Evolutionary conservation across 805 yeast genomes (phyloP).

Genomic region (Ogataea saltuana): DNA sequence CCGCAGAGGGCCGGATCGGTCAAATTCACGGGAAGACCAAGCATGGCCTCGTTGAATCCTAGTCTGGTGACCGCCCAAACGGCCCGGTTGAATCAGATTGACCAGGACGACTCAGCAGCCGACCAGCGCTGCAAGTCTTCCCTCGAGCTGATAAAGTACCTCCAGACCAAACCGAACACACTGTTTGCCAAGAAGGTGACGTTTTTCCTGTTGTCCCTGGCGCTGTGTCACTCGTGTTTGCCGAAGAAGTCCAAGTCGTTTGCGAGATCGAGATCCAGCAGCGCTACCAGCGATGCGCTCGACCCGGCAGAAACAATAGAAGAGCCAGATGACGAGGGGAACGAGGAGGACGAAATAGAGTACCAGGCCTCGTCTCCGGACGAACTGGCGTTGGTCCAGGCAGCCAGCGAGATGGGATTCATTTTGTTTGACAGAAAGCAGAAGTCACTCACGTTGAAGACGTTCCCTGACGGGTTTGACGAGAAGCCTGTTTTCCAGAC

Average conservation of each 20-base stretch:
- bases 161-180: constrained; percentile 72
- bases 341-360: constrained; percentile 52
- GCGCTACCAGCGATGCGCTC: background rate
- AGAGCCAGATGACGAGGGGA: constrained; percentile 23
- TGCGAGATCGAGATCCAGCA: constrained; percentile 27
- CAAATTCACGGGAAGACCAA: constrained; percentile 52
- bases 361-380: constrained; percentile 97
- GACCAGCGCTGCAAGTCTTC: constrained; percentile 52
- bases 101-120: constrained; percentile 1
- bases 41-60: constrained; percentile 47
- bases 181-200: constrained; percentile 70
- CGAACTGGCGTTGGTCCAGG: constrained; percentile 88
- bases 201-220: constrained; percentile 77
- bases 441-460: constrained; percentile 60
- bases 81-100: constrained; percentile 48
- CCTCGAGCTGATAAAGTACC: constrained; percentile 61
- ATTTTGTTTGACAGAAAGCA: constrained; percentile 73
- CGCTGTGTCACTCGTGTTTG: constrained; percentile 87
- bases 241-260: constrained; percentile 53
- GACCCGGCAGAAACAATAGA: constrained; percentile 6
- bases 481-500: constrained; percentile 60
- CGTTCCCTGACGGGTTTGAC: constrained; percentile 83
- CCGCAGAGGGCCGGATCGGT: constrained; percentile 21
- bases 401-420: constrained; percentile 94
- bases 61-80: constrained; percentile 32